Evolutionary conservation across 495 filamentous ascomycete species (phyloP), one percentile per base, ranked within the genome.

Genomic region (Annulohypoxylon moriforme): DNA sequence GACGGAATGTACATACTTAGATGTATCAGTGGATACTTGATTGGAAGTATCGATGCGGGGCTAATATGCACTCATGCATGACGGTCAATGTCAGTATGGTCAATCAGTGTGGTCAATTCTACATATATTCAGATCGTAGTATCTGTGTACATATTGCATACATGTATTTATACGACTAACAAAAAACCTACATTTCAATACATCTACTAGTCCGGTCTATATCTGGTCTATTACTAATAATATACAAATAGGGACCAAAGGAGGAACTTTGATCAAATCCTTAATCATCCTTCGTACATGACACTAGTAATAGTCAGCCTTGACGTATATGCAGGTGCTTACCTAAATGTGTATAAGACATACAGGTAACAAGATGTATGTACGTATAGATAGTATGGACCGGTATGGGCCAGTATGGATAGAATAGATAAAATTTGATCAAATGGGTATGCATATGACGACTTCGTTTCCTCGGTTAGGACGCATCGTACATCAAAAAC

Each of bases 11-110:
- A 40, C 36, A 40, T 40, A n/a, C 14, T 6, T 29, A 29, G 27
- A 6, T 29, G 27, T 29, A 29, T 29, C n/a, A n/a, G n/a, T 33
- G 8, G 31, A 10, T 36, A 36, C 34, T 36, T n/a, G n/a, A n/a
- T n/a, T n/a, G n/a, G n/a, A 50, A n/a, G n/a, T 33, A 40, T 38
- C 67, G 76, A 78, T 75, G 74, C 74, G 76, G 76, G 76, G 76
- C 74, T 68, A 27, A 57, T 38, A 68, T 68, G 71, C 61, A 69
- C 46, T 61, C 68, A 78, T 76, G 76, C 62, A 72, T 76, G 68
- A 74, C 65, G 66, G 73, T 73, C 61, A 71, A 68, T 71, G 10
- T 11, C 57, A 68, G 49, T 36, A 68, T 24, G 69, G 56, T 25
- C 49, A 60, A 64, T 47, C 13, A 40, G 4, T 40, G n/a, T 53